Percentiles rank a stretch among this genome's conserved stretches.
These are phyloP conservation scores for Termitomyces sp. DNA, from an alignment of 768 basidiomycete species.

Conservation along the genomic window DNA sequence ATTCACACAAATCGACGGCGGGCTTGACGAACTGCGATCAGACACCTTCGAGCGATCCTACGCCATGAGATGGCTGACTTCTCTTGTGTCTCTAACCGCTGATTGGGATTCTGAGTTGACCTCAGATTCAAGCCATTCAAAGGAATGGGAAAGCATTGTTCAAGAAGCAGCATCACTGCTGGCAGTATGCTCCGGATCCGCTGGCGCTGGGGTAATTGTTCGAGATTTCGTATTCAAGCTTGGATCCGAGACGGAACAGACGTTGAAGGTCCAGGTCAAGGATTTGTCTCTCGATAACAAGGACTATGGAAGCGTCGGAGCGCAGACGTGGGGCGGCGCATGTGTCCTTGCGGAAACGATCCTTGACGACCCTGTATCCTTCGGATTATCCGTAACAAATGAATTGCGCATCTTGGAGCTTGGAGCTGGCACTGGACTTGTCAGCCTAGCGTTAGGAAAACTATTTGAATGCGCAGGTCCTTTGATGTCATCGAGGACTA, in stretches of 20 bases:
- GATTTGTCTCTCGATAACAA: conserved; percentile 68
- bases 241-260: conserved; percentile 7
- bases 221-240: conserved; percentile 47
- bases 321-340: conserved; percentile 88
- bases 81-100: conserved; percentile 42
- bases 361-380: conserved; percentile 47
- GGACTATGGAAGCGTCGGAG: conserved; percentile 71
- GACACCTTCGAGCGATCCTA: conserved; percentile 71
- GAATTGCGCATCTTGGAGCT: conserved; percentile 62
- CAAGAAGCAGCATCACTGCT: conserved; percentile 55
- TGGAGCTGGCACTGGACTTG: conserved; percentile 81
- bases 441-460: conserved; percentile 57
- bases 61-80: conserved; percentile 70
- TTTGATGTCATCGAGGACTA: conserved; percentile 6
- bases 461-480: conserved; percentile 25
- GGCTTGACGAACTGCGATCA: conserved; percentile 31
- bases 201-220: conserved; percentile 53
- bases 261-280: conserved; percentile 41
- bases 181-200: conserved; percentile 59
- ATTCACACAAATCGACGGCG: conserved; percentile 1
- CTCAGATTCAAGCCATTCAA: background rate
- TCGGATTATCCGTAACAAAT: conserved; percentile 30
- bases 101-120: conserved; percentile 1
- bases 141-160: conserved; percentile 34
- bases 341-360: conserved; percentile 78